Base-by-base conservation (phyloP, 2,329 filamentous ascomycete genomes). In the Harringtonia aguacate region DNA sequence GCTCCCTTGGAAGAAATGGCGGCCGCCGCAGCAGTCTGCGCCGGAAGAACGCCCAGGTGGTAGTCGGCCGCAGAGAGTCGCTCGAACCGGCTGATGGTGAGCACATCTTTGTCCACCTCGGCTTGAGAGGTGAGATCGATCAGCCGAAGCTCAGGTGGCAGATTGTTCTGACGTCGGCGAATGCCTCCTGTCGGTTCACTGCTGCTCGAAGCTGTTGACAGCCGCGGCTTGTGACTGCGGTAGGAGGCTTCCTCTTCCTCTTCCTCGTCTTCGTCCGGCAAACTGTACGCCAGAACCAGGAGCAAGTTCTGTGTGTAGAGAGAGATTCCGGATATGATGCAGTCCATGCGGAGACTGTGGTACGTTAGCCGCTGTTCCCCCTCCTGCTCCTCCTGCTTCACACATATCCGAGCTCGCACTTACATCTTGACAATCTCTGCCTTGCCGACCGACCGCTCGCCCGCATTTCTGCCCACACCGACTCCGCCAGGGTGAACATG, bases 301-400 rank as follows among this genome's bases (percentile, higher is more conserved):
- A 98, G 74, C 53, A 95, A 73, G 58, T 79, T 92, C 59, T 87
- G 86, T 59, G 88, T 95, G 79, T 95, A 97, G 64, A 98, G 74
- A 52, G 90, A 94, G 63, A 98, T 84, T 56, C 92, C 92, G 60
- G 92, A 95, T 69, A 98, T 87, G 61, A 95, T 88, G 70, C 92
- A 97, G 68, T 98, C 92, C 65, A 92, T 94, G 57, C 88, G 85
- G 64, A 97, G 77, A 64, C 84, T 89, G 52, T n/a, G 13, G 3
- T 20, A 8, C 8, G 27, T 42, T 18, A 42, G 40, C 22, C 4
- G 9, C 10, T 14, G 14, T 6, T 12, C 15, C 9, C 4, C 4
- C 21, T 49, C 45, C 18, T 20, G 13, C 4, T 15, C n/a, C 3
- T 34, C 13, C 27, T 12, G 13, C 9, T 43, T 8, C 24, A 43